A percentile compares a stretch with the other conserved stretches of the same genome.
phyloP scores from a whole-genome alignment of 176 grass and related monocot species.

The Eragrostis nindensis region DNA sequence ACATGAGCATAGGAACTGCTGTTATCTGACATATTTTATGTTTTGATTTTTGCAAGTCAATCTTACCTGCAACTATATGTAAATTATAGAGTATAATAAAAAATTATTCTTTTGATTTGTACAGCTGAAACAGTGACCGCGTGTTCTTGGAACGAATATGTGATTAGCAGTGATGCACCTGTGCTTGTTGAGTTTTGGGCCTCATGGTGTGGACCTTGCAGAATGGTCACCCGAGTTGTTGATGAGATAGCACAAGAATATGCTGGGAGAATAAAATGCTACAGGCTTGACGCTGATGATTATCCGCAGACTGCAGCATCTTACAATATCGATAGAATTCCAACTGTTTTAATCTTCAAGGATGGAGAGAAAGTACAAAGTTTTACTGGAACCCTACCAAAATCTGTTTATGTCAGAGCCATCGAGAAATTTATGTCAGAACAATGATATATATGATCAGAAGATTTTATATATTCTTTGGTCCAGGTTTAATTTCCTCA shows the following conservation, averaged over 20 bases:
- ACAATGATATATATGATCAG: conserved; percentile 38
- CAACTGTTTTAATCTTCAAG: conserved; percentile 91
- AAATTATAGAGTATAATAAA: neutral
- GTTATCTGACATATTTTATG: neutral
- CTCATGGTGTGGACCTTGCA: conserved; percentile 92
- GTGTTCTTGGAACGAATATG: conserved; percentile 75
- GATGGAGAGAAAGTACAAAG: conserved; percentile 78
- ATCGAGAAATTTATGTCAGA: conserved; percentile 78
- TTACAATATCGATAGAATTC: conserved; percentile 65
- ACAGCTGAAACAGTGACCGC: conserved; percentile 82
- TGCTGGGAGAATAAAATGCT: conserved; percentile 74
- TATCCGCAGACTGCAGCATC: conserved; percentile 66
- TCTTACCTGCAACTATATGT: conserved; percentile 14
- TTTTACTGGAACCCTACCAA: conserved; percentile 87
- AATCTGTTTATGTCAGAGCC: conserved; percentile 76
- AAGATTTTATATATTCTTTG: conserved; percentile 15
- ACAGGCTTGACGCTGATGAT: conserved; percentile 80
- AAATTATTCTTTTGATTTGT: conserved; percentile 34
- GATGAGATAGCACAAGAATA: conserved; percentile 85
- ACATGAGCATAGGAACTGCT: conserved; percentile 13
- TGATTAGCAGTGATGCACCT: conserved; percentile 74
- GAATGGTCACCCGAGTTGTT: conserved; percentile 66
- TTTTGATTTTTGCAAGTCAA: neutral
- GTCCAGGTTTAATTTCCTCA: conserved; percentile 18
- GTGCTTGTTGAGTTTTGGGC: conserved; percentile 94